phyloP scores from a whole-genome alignment of 805 yeast species.

The Metschnikowia lachancei region DNA sequence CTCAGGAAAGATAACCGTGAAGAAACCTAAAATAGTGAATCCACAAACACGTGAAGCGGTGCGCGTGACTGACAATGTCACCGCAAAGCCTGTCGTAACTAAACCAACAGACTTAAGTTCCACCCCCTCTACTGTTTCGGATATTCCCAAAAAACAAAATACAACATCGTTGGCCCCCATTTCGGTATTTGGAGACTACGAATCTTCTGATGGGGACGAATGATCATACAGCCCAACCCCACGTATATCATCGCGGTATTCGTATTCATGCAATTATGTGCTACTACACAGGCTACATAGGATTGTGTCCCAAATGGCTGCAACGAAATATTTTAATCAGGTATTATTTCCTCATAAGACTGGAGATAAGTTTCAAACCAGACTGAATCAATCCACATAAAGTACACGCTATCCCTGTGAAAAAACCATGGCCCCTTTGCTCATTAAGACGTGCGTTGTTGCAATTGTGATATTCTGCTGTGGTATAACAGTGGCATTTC shows the following conservation, averaged over 20 bases:
- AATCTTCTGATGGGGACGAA: conserved; percentile 7
- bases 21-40: conserved; percentile 1
- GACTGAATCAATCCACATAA: too few species aligned
- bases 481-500: background rate
- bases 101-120: too few species aligned
- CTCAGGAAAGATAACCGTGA: conserved; percentile 3
- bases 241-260: background rate
- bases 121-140: too few species aligned
- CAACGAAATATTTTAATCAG: background rate
- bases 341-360: background rate
- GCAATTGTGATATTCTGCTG: conserved; percentile 1
- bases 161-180: background rate
- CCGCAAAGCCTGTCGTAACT: background rate
- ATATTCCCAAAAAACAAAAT: too few species aligned
- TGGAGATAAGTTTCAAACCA: too few species aligned
- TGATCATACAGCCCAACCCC: background rate
- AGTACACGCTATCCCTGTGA: background rate
- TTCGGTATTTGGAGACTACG: conserved; percentile 7
- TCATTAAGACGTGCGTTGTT: background rate
- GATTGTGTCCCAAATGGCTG: conserved; percentile 1
- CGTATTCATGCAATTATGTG: background rate
- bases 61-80: background rate
- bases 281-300: background rate
- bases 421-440: background rate
- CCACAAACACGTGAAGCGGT: background rate